Evolutionary conservation across 352 stramenopile species (phyloP).

Genomic region (Aphanomyces invadans): DNA sequence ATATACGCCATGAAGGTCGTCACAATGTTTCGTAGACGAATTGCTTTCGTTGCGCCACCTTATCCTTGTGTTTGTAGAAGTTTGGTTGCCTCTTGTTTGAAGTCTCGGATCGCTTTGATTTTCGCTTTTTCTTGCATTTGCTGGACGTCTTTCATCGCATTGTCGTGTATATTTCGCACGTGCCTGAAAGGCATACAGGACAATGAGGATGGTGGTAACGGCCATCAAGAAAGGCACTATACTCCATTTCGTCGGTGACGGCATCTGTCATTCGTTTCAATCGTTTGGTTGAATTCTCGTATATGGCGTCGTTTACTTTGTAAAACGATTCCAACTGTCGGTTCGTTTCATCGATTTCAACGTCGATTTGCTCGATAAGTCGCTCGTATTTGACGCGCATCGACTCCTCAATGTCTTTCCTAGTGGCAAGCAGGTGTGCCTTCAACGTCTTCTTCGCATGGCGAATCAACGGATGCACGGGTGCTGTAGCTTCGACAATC

Average conservation of each 20-base stretch:
- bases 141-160: constrained; percentile 6
- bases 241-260: constrained; percentile 20
- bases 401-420: constrained; percentile 9
- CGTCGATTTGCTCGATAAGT: constrained; percentile 6
- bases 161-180: background rate
- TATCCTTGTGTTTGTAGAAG: constrained; percentile 6
- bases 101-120: constrained; percentile 18
- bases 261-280: constrained; percentile 18
- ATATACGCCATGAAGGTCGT: too few relatives aligned
- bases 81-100: constrained; percentile 18
- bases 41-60: too few relatives aligned
- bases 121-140: constrained; percentile 19
- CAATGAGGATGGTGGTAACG: background rate
- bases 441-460: constrained; percentile 5
- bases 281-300: constrained; percentile 24
- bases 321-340: constrained; percentile 19
- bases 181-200: background rate
- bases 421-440: background rate
- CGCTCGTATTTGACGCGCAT: constrained; percentile 17
- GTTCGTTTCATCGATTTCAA: constrained; percentile 21
- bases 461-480: background rate
- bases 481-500: background rate
- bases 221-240: background rate
- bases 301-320: constrained; percentile 19
- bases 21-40: too few relatives aligned